Evolutionary conservation across 2,329 filamentous ascomycete genomes (phyloP).

Genomic region (Aspergillus sp.): DNA sequence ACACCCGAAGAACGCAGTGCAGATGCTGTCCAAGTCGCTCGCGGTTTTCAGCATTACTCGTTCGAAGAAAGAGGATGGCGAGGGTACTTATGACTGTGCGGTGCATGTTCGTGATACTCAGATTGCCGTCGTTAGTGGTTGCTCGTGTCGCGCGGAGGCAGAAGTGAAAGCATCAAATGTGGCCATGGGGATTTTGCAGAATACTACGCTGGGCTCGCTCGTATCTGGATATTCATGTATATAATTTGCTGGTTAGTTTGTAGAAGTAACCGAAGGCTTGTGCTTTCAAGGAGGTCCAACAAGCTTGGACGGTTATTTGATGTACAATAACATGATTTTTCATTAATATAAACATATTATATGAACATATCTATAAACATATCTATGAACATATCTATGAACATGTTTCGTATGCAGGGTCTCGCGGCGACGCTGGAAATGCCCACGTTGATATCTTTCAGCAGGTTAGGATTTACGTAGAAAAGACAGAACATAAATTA

Average conservation of each 20-base stretch:
- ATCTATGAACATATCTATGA: no score
- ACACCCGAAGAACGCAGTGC: background rate
- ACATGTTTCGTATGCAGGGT: no score
- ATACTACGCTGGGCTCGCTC: background rate
- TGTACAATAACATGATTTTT: no score
- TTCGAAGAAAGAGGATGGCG: background rate
- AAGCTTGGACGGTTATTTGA: no score
- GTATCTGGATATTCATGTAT: background rate
- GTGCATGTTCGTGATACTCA: background rate
- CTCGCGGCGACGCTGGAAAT: no score
- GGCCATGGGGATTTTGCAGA: background rate
- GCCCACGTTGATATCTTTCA: no score
- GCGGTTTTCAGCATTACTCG: background rate
- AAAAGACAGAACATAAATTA: no score
- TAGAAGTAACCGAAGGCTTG: background rate
- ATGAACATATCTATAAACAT: no score
- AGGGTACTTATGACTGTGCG: background rate
- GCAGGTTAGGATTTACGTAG: no score
- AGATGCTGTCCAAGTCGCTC: background rate
- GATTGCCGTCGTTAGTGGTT: background rate
- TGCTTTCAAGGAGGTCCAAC: no score
- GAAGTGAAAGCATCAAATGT: background rate
- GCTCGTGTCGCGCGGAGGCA: background rate
- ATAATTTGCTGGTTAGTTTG: background rate
- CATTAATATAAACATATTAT: no score